These are phyloP conservation scores for Tolypocladium sp. DNA, from an alignment of 2,329 filamentous ascomycete species.

Conservation along the genomic window DNA sequence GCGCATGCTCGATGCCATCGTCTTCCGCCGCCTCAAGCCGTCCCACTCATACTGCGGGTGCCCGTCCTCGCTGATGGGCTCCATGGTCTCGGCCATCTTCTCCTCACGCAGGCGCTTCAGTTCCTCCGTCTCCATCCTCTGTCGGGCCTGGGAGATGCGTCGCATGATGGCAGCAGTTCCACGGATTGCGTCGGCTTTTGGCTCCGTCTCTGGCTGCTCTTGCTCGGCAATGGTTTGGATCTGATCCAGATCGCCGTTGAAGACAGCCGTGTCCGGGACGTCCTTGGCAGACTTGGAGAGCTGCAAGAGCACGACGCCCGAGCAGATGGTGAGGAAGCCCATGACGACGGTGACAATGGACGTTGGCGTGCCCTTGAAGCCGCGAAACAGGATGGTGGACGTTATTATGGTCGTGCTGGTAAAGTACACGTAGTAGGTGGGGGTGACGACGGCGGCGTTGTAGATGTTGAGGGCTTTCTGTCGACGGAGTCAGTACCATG, in stretches of 20 bases:
- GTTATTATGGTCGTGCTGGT: conserved; percentile 93
- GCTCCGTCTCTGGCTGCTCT: conserved; percentile 91
- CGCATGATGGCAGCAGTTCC: conserved; percentile 83
- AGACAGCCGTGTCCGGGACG: conserved; percentile 86
- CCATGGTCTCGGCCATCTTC: conserved; percentile 59
- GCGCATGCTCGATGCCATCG: conserved; percentile 30
- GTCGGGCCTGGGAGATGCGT: conserved; percentile 65
- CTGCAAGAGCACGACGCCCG: conserved; percentile 84
- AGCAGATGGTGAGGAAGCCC: conserved; percentile 89
- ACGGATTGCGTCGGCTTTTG: conserved; percentile 91
- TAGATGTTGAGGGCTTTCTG: conserved; percentile 98
- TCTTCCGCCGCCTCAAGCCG: conserved; percentile 67
- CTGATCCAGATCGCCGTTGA: conserved; percentile 88
- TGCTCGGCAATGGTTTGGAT: conserved; percentile 92
- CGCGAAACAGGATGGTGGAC: conserved; percentile 83
- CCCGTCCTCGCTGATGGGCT: conserved; percentile 70
- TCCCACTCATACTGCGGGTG: conserved; percentile 73
- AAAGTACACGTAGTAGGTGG: conserved; percentile 98
- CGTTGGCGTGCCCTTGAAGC: conserved; percentile 77
- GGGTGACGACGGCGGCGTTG: conserved; percentile 93
- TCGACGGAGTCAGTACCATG: neutral
- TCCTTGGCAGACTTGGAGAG: conserved; percentile 98
- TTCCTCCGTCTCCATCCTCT: conserved; percentile 73
- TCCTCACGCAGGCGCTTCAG: conserved; percentile 72
- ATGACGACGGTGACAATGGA: conserved; percentile 84